Percentiles rank a stretch among this genome's conserved stretches.
These are phyloP conservation scores for Metschnikowia anglica DNA, from an alignment of 805 yeast genomes.

Conservation along the genomic window DNA sequence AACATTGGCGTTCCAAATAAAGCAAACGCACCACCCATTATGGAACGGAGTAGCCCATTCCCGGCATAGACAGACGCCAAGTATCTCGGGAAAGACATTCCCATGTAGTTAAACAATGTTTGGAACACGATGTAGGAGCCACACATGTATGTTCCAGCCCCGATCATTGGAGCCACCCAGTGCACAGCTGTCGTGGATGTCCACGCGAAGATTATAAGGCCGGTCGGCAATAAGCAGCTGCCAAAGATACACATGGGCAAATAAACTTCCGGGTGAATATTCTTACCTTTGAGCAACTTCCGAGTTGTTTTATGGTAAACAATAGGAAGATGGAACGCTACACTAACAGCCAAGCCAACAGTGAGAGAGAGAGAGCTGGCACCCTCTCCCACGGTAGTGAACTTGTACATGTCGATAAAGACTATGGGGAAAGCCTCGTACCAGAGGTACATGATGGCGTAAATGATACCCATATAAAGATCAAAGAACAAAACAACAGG, in stretches of 20 bases:
- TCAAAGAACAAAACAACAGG: slow-evolving; percentile 17
- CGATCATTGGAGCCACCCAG: slow-evolving; percentile 19
- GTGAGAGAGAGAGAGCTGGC: slow-evolving; percentile 13
- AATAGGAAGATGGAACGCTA: slow-evolving; percentile 9
- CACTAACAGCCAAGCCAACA: slow-evolving; percentile 14
- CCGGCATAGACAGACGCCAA: slow-evolving; percentile 20
- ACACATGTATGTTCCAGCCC: slow-evolving; percentile 14
- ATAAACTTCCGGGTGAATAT: slow-evolving; percentile 15
- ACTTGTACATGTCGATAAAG: slow-evolving; percentile 12
- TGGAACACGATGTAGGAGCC: slow-evolving; percentile 18
- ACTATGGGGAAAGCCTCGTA: slow-evolving; percentile 20
- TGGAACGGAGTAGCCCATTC: slow-evolving; percentile 14
- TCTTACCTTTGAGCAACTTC: slow-evolving; percentile 7
- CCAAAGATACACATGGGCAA: slow-evolving; percentile 18
- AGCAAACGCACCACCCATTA: slow-evolving; percentile 19
- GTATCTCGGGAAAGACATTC: slow-evolving; percentile 15
- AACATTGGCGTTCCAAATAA: slow-evolving; percentile 17
- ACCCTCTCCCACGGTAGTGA: slow-evolving; percentile 16
- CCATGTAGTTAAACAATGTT: slow-evolving; percentile 18
- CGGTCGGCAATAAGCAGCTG: slow-evolving; percentile 15
- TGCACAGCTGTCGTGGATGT: slow-evolving; percentile 13
- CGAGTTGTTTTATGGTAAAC: slow-evolving; percentile 11
- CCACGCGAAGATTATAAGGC: slow-evolving; percentile 18
- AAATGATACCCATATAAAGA: slow-evolving; percentile 17
- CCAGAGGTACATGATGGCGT: slow-evolving; percentile 18